Conservation (phyloP, 202 grass and related monocot species). For the Setaria viridis region DNA sequence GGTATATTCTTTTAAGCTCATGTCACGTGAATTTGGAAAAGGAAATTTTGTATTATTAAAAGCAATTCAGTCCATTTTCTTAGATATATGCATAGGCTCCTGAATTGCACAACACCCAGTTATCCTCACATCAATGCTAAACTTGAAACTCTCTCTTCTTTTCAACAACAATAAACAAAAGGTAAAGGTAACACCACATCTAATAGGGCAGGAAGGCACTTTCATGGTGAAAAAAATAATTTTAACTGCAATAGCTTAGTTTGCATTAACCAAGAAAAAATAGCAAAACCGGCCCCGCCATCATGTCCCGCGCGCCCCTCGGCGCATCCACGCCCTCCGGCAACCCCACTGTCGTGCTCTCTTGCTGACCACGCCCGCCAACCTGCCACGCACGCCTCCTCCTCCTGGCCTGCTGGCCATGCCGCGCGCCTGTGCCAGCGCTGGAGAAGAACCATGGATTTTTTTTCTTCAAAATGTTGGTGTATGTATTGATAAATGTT, state of each 20-base stretch:
- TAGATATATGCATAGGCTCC: not conserved
- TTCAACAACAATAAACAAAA: constrained; percentile 1
- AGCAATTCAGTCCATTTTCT: not conserved
- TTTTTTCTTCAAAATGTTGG: too few relatives aligned
- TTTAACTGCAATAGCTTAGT: not conserved
- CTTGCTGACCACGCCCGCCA: too few relatives aligned
- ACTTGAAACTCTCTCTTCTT: not conserved
- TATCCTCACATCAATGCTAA: not conserved
- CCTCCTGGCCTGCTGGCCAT: too few relatives aligned
- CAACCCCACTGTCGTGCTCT: too few relatives aligned
- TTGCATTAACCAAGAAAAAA: constrained; percentile 9
- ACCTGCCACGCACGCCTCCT: too few relatives aligned
- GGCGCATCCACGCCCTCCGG: too few relatives aligned
- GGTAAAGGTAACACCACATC: not conserved
- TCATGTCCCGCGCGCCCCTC: too few relatives aligned
- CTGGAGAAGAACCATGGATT: too few relatives aligned
- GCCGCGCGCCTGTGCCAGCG: too few relatives aligned
- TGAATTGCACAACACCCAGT: not conserved
- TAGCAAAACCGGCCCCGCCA: too few relatives aligned
- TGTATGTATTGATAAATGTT: too few relatives aligned
- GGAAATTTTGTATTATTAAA: not conserved
- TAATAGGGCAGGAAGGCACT: not conserved
- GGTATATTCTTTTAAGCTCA: constrained; percentile 13
- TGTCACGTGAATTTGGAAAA: not conserved
- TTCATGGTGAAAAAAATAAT: constrained; percentile 2